Evolutionary conservation across 2,329 filamentous ascomycete genomes (phyloP), one percentile per base, ranked within the genome.

Genomic region (Ramularia collo-cygni): DNA sequence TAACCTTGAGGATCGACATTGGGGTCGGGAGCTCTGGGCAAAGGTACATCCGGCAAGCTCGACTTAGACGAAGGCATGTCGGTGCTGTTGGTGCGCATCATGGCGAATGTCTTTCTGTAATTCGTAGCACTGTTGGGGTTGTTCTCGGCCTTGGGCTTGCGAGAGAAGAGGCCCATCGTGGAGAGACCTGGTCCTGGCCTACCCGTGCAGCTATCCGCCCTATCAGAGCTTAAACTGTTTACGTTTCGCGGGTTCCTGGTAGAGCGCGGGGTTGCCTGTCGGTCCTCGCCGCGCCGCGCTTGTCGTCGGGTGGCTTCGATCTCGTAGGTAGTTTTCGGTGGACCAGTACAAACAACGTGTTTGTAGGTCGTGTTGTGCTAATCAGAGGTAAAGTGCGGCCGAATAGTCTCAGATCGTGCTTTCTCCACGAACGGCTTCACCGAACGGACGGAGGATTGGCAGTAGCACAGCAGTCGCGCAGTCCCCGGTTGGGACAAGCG

Each of bases 1-100:
- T 96, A 96, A 46, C 81, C 89, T 16, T 84, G 86, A 14, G 90
- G 89, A 61, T 96, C 87, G 53, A 90, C 72, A 47, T 82, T 75
- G 56, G 90, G 89, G 65, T 96, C 89, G 18, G 90, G 89, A 12
- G 88, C 80, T 57, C 79, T 82, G 35, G 90, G 85, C 34, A 96
- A 76, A 49, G 87, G 77, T 56, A 93, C 74, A 63, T 88, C 85
- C 18, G 63, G 61, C 35, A 64, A 59, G 42, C 55, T 64, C 24
- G 69, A 68, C 35, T 65, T 62, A 49, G 71, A 64, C 43, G 66
- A 66, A 51, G 59, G 51, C 6, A 6, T 24, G 31, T 50, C 52
- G 28, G 35, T 50, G 35, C 48, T 52, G 64, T 67, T 46, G 55
- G 57, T 47, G 21, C 51, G 53, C 40, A 52, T 44, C 44, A 52